phyloP scores from a whole-genome alignment of 2,329 filamentous ascomycete species.

The Triangularia verruculosa region DNA sequence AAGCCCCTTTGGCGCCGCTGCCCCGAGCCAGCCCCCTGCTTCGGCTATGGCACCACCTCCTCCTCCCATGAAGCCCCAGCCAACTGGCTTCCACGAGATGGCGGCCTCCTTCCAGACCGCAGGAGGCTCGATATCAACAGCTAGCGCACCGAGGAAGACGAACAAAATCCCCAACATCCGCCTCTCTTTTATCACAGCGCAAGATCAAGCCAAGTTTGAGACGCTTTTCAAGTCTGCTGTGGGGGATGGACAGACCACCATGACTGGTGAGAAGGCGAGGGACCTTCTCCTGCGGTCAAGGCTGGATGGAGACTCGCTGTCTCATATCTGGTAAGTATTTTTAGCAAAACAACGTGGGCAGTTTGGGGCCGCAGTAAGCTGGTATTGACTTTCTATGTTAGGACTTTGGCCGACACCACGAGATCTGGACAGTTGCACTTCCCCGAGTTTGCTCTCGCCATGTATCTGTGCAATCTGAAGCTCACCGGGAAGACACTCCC shows the following conservation, averaged over 20 bases:
- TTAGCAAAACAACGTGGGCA: neutral
- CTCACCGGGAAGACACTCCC: constrained; percentile 84
- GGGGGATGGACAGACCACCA: constrained; percentile 75
- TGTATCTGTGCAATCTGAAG: constrained; percentile 97
- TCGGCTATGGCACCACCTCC: constrained; percentile 46
- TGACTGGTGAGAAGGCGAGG: constrained; percentile 89
- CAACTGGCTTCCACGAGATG: constrained; percentile 65
- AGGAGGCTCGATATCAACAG: constrained; percentile 43
- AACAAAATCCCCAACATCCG: constrained; percentile 91
- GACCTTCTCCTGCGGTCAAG: constrained; percentile 87
- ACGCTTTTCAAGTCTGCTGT: constrained; percentile 95
- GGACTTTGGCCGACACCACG: constrained; percentile 91
- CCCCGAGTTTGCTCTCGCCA: constrained; percentile 93
- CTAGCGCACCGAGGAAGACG: constrained; percentile 49
- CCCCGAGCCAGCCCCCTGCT: constrained; percentile 47
- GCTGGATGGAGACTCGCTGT: constrained; percentile 80
- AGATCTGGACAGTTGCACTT: constrained; percentile 95
- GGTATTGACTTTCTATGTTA: constrained; percentile 37
- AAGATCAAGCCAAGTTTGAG: constrained; percentile 95
- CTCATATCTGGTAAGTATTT: constrained; percentile 80
- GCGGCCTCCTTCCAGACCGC: constrained; percentile 62
- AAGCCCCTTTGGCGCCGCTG: constrained; percentile 54
- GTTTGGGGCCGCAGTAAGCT: too few species aligned
- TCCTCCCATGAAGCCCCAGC: constrained; percentile 62
- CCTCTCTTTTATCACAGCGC: constrained; percentile 90